Base-by-base conservation (phyloP, 2,329 filamentous ascomycete species). In the Tolypocladium nubicola region DNA sequence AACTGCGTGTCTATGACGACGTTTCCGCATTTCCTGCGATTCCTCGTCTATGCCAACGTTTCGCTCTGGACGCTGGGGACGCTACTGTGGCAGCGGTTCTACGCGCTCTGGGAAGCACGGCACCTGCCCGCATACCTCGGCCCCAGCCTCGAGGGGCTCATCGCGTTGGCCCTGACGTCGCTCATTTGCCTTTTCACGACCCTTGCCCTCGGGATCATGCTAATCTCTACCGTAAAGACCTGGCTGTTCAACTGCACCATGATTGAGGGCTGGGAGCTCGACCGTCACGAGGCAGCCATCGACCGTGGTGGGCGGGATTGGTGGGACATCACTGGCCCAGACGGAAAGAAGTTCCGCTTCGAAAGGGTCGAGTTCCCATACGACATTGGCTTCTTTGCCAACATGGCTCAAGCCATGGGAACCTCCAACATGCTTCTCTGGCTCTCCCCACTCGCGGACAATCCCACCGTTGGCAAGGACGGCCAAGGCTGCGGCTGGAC, bases 1-100 rank as follows among this genome's bases (percentile, higher is more conserved):
- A 93, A 92, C 72, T 95, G 90, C 74, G 88, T 94, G 56, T 91
- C 88, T 14, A 82, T 91, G 70, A 86, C 85, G 59, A 92, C 88
- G 1, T 89, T 91, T 65, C 89, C 90, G 9, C 86, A 93, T 73
- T 94, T 94, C 71, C 62, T 91, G 52, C 88, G 89, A 64, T 93
- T 94, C 73, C 76, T 94, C 49, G 68, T 84, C 61, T 92, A 84
- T 68, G 79, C 87, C 33, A 87, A 87, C 65, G 59, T 80, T 16
- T 77, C 86, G 2, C 83, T 90, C 63, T 85, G 85, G 73, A 70
- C 72, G 56, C 78, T 93, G 7, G 75, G 78, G 56, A 76, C 75
- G 63, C 79, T 88, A 50, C 73, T 91, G n/a, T 82, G 73, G 69
- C 72, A 73, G 16, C 83, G 88, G 57, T 75, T 82, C 60, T 68